These are phyloP conservation scores for Umbelopsis sp. DNA, from an alignment of 371 early-diverging fungal species.

Conservation along the genomic window DNA sequence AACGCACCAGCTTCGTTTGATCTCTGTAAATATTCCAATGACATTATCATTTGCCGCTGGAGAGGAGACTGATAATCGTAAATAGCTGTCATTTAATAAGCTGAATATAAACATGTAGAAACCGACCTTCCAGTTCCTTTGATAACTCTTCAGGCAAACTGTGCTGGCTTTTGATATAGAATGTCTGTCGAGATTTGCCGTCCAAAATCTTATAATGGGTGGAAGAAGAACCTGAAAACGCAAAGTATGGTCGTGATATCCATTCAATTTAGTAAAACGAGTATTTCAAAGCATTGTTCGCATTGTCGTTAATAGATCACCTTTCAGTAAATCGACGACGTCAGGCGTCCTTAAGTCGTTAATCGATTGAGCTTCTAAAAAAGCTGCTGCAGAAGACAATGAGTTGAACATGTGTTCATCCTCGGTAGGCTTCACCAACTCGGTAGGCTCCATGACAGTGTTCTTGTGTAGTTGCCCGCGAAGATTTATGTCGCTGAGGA, in stretches of 20 bases:
- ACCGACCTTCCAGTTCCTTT: conserved; percentile 4
- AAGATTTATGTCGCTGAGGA: too few relatives aligned
- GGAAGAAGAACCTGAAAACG: neutral
- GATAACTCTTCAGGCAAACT: conserved; percentile 2
- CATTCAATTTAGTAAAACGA: too few relatives aligned
- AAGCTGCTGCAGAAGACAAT: neutral
- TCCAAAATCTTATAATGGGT: neutral
- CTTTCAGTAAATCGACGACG: conserved; percentile 7
- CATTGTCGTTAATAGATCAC: neutral
- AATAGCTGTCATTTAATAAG: neutral
- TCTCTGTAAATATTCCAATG: conserved; percentile 64
- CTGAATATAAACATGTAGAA: neutral
- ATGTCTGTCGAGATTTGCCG: conserved; percentile 14
- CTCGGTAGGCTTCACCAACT: conserved; percentile 9
- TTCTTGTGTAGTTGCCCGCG: neutral
- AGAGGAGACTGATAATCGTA: neutral
- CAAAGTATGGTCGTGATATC: neutral
- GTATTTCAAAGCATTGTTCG: neutral
- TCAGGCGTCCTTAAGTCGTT: conserved; percentile 8
- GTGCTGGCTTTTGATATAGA: conserved; percentile 3
- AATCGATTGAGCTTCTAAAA: neutral
- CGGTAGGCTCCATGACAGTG: conserved; percentile 7
- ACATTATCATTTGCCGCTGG: neutral
- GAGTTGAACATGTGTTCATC: conserved; percentile 12
- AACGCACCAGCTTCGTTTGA: conserved; percentile 88